Conservation (phyloP, 202 grass and related monocot genomes). For the Zizania palustris region DNA sequence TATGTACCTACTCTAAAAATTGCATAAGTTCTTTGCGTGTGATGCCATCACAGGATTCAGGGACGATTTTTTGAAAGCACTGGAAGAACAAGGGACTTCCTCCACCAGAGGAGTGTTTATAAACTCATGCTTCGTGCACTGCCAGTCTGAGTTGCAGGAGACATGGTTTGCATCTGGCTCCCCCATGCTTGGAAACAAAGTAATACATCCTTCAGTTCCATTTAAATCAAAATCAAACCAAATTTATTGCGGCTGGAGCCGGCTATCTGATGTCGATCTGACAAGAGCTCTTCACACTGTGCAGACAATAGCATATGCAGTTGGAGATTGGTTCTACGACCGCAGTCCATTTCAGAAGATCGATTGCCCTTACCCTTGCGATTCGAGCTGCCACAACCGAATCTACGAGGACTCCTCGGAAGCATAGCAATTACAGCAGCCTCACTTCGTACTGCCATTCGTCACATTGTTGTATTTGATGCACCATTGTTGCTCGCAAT, state of each 20-base stretch:
- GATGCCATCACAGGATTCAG: constrained; percentile 54
- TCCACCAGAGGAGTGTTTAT: constrained; percentile 59
- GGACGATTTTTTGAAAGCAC: constrained; percentile 48
- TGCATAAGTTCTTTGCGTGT: neutral
- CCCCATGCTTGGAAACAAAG: constrained; percentile 56
- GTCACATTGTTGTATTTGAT: constrained; percentile 41
- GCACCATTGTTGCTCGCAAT: constrained; percentile 20
- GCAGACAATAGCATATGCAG: constrained; percentile 60
- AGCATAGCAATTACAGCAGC: constrained; percentile 59
- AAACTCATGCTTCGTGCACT: constrained; percentile 73
- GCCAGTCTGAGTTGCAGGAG: constrained; percentile 66
- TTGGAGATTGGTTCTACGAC: constrained; percentile 73
- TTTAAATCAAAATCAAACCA: neutral
- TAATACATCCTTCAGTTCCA: constrained; percentile 18
- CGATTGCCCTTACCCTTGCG: constrained; percentile 76
- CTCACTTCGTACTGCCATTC: constrained; percentile 39
- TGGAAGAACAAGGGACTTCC: constrained; percentile 36
- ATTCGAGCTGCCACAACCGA: constrained; percentile 59
- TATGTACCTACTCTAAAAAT: neutral
- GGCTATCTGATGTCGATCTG: neutral
- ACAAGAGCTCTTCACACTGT: neutral
- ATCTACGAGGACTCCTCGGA: constrained; percentile 40
- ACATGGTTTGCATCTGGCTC: constrained; percentile 55
- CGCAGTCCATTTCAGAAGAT: constrained; percentile 51
- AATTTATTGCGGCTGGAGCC: neutral